phyloP scores from a whole-genome alignment of 2,329 filamentous ascomycete species.

The Neurospora sp. region DNA sequence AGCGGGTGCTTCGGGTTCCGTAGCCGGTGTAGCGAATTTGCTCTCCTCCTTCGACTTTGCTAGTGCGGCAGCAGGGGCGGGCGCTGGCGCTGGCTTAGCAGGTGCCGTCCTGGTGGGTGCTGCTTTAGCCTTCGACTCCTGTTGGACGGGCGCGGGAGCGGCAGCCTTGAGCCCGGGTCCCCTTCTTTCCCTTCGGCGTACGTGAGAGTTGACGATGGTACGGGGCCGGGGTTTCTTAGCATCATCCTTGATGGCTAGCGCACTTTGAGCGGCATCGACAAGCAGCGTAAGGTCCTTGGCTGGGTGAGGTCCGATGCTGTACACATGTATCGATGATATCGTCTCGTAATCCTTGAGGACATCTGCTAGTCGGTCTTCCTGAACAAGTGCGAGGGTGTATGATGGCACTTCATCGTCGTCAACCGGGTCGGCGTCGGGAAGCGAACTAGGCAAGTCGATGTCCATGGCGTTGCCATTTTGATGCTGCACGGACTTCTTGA shows the following conservation, averaged over 20 bases:
- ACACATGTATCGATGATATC: conserved; percentile 75
- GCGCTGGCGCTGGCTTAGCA: conserved; percentile 14
- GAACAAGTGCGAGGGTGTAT: conserved; percentile 54
- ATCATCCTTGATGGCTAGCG: conserved; percentile 34
- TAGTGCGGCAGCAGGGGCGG: conserved; percentile 4
- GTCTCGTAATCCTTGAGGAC: conserved; percentile 57
- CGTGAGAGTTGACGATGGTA: conserved; percentile 62
- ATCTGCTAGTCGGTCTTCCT: conserved; percentile 63
- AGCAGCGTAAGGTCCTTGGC: conserved; percentile 63
- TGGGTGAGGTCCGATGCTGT: conserved; percentile 66
- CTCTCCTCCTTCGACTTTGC: conserved; percentile 25
- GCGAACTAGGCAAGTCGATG: conserved; percentile 60
- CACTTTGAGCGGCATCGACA: conserved; percentile 56
- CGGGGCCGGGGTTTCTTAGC: conserved; percentile 49
- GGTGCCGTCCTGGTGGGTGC: conserved; percentile 11
- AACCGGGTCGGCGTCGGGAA: conserved; percentile 41
- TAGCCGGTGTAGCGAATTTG: conserved; percentile 27
- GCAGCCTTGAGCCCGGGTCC: conserved; percentile 20
- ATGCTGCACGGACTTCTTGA: conserved; percentile 33
- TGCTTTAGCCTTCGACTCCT: conserved; percentile 11
- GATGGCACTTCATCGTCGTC: conserved; percentile 40
- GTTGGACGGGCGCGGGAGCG: conserved; percentile 19
- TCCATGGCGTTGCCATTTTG: conserved; percentile 43
- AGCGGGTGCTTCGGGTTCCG: conserved; percentile 23
- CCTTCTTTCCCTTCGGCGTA: conserved; percentile 40